phyloP scores from a whole-genome alignment of 1,284 basidiomycete genomes.

The Ustilago curta region DNA sequence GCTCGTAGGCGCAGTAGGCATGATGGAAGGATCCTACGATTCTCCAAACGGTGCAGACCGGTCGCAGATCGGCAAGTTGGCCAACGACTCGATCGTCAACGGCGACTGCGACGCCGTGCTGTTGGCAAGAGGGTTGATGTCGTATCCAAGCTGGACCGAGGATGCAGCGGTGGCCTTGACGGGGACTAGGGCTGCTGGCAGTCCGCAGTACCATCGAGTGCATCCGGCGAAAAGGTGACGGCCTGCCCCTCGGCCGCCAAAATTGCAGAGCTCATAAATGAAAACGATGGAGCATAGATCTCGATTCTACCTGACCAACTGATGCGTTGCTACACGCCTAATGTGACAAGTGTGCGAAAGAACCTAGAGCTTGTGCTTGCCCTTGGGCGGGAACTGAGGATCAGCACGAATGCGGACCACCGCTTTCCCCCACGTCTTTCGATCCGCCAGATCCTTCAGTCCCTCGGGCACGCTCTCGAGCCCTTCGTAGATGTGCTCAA shows the following conservation, averaged over 20 bases:
- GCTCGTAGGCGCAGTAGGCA: conserved; percentile 62
- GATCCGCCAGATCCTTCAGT: conserved; percentile 73
- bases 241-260: neutral
- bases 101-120: conserved; percentile 54
- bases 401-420: conserved; percentile 75
- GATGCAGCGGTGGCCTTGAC: conserved; percentile 50
- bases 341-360: neutral
- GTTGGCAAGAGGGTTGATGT: conserved; percentile 57
- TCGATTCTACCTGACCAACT: neutral
- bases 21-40: conserved; percentile 53
- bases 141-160: conserved; percentile 60
- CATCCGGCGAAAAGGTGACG: conserved; percentile 37
- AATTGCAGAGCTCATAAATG: neutral
- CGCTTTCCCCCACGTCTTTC: conserved; percentile 94
- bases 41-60: conserved; percentile 37
- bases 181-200: conserved; percentile 43
- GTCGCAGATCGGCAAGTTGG: conserved; percentile 52
- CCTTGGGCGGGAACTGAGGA: conserved; percentile 50
- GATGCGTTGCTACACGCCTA: neutral
- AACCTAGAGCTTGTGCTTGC: conserved; percentile 50
- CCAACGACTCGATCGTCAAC: conserved; percentile 54
- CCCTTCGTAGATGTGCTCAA: conserved; percentile 79
- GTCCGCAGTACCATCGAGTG: conserved; percentile 59
- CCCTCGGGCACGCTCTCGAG: conserved; percentile 76
- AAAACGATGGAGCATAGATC: neutral